Evolutionary conservation across 73 alveolate genomes (phyloP), one percentile per base, ranked within the genome.

Genomic region (Paramecium sexaurelia): DNA sequence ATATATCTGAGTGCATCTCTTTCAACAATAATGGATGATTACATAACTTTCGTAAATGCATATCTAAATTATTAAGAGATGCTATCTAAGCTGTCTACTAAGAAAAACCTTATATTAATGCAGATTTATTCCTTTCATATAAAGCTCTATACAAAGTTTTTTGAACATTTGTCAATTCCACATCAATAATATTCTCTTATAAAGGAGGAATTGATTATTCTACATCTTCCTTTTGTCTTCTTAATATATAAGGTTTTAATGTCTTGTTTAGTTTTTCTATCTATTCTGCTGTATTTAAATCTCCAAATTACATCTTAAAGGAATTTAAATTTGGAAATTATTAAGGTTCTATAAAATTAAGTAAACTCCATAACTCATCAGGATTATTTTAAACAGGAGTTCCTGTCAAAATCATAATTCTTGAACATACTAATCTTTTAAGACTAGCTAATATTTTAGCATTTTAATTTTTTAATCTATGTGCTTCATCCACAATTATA

Each of bases 401-500:
- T 1, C 99, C 99, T 55, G 95, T 92, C 73, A 93, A 40, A 26
- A 98, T 95, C 86, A 98, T 91, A 61, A 97, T 94, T 84, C 99
- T 90, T 85, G 93, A 95, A 56, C 99, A 97, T 1, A 99, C 97
- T 68, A 97, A 98, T 75, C 97, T 98, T 82, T 96, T 97, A 20
- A 98, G 95, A 7, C 97, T 66, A 61, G 94, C 95, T 55, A 98
- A 95, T 78, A 96, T 95, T 92, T 98, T 98, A 6, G 99, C 99
- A 91, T 94, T 93, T 84, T 97, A 95, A 94, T 98, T 98, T 92
- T 98, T 98, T 55, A 98, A 95, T 78, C 99, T 92, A 92, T 98
- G 99, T 55, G 99, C 99, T 93, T 98, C 99, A 94, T 98, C 99
- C 10, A 98, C 95, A 20, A 98, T 97, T 56, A 98, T 95, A 92